Evolutionary conservation across 1,284 basidiomycete species (phyloP).

Genomic region (Apiotrichum akiyoshidainum): DNA sequence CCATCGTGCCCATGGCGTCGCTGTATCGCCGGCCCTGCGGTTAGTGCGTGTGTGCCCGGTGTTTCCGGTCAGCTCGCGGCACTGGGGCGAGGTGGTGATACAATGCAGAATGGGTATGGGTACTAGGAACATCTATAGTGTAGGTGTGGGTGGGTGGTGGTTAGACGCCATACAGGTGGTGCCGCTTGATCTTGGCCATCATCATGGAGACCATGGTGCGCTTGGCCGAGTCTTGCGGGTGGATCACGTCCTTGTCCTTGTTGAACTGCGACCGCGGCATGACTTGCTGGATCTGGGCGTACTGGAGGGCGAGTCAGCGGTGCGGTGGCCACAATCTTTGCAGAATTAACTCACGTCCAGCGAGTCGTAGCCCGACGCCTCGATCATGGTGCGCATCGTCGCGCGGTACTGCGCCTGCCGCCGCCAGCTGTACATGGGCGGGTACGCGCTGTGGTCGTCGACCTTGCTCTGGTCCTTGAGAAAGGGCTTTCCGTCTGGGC

Average conservation of each 20-base stretch:
- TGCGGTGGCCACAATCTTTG: too few relatives aligned
- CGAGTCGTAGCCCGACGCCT: slow-evolving; percentile 1
- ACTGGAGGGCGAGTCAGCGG: slow-evolving; percentile 1
- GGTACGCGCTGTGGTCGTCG: slow-evolving; percentile 1
- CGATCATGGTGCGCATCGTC: slow-evolving; percentile 2
- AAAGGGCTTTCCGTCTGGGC: slow-evolving; percentile 4
- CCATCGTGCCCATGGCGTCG: too few relatives aligned
- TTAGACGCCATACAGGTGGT: slow-evolving; percentile 4
- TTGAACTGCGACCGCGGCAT: slow-evolving; percentile 3
- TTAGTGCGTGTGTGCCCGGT: too few relatives aligned
- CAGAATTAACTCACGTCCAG: slow-evolving; percentile 1
- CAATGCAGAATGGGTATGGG: too few relatives aligned
- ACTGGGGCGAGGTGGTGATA: too few relatives aligned
- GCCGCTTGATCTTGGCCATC: slow-evolving; percentile 2
- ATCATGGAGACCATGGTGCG: slow-evolving; percentile 4
- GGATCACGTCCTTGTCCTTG: slow-evolving; percentile 4
- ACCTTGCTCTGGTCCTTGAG: background rate
- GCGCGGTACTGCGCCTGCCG: slow-evolving; percentile 9
- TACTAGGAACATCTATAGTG: too few relatives aligned
- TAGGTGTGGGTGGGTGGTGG: too few relatives aligned
- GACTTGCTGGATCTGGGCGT: slow-evolving; percentile 6
- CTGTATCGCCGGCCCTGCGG: too few relatives aligned
- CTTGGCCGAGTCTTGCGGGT: slow-evolving; percentile 1
- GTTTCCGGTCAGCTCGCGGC: too few relatives aligned
- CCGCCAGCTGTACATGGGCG: slow-evolving; percentile 7